Evolutionary conservation across 768 basidiomycete species (phyloP), one percentile per base, ranked within the genome.

Genomic region (Harrya chromipes): DNA sequence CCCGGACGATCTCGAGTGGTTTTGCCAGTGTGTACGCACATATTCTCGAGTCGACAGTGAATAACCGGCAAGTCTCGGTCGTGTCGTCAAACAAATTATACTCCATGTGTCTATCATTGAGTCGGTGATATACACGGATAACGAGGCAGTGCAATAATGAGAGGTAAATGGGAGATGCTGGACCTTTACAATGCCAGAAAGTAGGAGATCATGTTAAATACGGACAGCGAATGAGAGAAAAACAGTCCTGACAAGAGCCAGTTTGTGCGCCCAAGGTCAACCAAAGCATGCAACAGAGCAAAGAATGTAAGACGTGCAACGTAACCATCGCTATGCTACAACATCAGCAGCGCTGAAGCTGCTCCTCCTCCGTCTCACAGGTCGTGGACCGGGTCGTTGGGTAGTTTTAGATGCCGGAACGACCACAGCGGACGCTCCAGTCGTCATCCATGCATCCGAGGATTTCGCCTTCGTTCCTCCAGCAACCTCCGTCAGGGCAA

Each of bases 1-100:
- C 66, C 93, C 95, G 19, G 94, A 97, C 47, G 91, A 97, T 67
- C 74, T 97, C 67, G 75, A 77, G 48, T 95, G 84, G 82, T 97
- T 95, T 75, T 81, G 95, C 54, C 80, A 95, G 67, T 94, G 92
- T 62, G 78, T 93, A 41, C 89, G 87, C 61, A 90, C 84, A 62
- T 89, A 91, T 63, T 92, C 90, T 3, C 63, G 70, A 21, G 49
- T 54, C 13, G 43, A 40, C 8, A 16, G 14, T 4, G 16, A 41
- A 16, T 33, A 16, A 16, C 14, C 16, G 14, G 6, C 33, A 29
- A 13, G 4, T 3, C 2, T 29, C 12, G 10, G 4, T 26, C 26
- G 26, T 29, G 1, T 29, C 29, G 12, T 33, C 5, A 40, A 27
- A 31, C 47, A 42, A 29, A 31, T 39, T 43, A 37, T 55, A 43